A percentile compares a stretch with the other conserved stretches of the same genome.
phyloP scores from a whole-genome alignment of 1,284 basidiomycete genomes.

The Sanghuangporus baumii region DNA sequence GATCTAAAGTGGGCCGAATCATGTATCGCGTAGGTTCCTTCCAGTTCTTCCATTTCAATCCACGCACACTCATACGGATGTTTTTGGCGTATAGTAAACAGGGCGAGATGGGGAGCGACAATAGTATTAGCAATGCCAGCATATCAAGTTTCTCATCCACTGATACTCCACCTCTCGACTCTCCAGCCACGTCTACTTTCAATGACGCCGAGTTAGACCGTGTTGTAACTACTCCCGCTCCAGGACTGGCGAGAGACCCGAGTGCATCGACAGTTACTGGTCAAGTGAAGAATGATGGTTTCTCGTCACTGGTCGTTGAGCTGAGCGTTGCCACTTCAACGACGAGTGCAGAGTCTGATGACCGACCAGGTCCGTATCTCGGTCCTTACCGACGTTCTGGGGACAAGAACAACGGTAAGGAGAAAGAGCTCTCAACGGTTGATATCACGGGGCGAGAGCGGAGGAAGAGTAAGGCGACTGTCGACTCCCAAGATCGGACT shows the following conservation, averaged over 20 bases:
- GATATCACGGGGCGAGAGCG: not conserved
- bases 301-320: conserved; percentile 71
- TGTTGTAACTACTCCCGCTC: not conserved
- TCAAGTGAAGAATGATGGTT: conserved; percentile 34
- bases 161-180: conserved; percentile 41
- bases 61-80: not conserved
- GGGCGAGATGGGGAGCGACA: not conserved
- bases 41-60: not conserved
- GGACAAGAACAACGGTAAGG: not conserved
- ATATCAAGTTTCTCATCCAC: conserved; percentile 28
- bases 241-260: not conserved
- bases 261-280: not conserved
- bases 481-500: not conserved
- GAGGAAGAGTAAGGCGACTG: too few relatives aligned
- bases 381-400: not conserved
- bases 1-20: conserved; percentile 79
- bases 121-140: conserved; percentile 21
- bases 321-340: conserved; percentile 40
- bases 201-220: conserved; percentile 23
- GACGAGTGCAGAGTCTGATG: conserved; percentile 21
- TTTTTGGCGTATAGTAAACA: not conserved
- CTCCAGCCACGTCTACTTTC: conserved; percentile 36
- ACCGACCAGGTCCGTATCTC: not conserved
- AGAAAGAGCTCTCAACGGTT: not conserved
- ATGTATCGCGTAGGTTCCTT: conserved; percentile 51